Base-by-base conservation (phyloP, 306 rosid genomes). In the Lagenaria siceraria region DNA sequence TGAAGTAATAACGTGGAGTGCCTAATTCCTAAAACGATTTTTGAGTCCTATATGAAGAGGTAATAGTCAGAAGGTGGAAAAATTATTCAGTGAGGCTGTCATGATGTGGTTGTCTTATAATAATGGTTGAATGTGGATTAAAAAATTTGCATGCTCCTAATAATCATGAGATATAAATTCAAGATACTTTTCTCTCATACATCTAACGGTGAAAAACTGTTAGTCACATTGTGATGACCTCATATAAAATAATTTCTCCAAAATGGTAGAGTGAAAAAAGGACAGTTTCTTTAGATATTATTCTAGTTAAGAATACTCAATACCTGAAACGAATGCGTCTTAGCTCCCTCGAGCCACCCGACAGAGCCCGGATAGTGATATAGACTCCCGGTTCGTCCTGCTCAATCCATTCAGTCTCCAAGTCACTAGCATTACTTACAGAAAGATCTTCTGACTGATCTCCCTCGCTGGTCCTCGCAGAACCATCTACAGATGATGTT, bases 391-490 rank as follows among this genome's bases (percentile, higher is more conserved):
- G 97, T 83, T 92, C 99, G 76, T 92, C 99, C 86, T 92, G 91
- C 72, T 95, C 99, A 38, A 92, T 93, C 97, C 99, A 95, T 81
- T 95, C 99, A 10, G 97, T 84, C 84, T 95, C 99, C 93, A 89
- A 81, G 80, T 95, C 99, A 87, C 99, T 95, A 82, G 92, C 96
- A 79, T 92, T 90, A 88, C 98, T 95, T 82, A 87, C 61, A 27
- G 99, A 95, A 75, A 92, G 88, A 86, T 95, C 97, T 86, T 91
- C 96, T 0, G 98, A 95, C 78, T 76, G 89, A 78, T 92, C 97
- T 74, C 76, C 96, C 78, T 95, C 97, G 83, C 99, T 95, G 15
- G 93, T 89, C 86, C 99, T 92, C 56, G 74, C 86, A 55, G 97
- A 92, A 83, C 84, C 99, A 59, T 90, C 97, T 22, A 88, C 31